Percentiles rank a stretch among this genome's conserved stretches.
Evolutionary conservation across 306 rosid genomes (phyloP).

Genomic region (Clitoria ternatea): DNA sequence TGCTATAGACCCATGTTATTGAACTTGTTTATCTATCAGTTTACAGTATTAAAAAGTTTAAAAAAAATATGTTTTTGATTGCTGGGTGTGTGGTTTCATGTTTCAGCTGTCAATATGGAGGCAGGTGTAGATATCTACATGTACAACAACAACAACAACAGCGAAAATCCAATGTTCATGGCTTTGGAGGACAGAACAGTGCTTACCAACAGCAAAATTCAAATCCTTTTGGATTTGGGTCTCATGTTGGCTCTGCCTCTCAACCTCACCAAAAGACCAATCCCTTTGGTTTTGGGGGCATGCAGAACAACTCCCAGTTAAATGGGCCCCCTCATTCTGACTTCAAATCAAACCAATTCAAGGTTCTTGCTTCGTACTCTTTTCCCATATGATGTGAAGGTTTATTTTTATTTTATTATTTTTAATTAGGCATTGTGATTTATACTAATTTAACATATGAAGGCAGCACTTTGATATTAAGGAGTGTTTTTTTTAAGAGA

Average conservation of each 20-base stretch:
- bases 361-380: slow-evolving; percentile 58
- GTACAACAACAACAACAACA: slow-evolving; percentile 52
- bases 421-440: neutral
- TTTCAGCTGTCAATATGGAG: slow-evolving; percentile 79
- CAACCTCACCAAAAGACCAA: slow-evolving; percentile 50
- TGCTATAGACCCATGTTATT: neutral
- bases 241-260: slow-evolving; percentile 19
- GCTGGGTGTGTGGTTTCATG: neutral
- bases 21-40: neutral
- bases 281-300: slow-evolving; percentile 86
- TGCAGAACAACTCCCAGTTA: slow-evolving; percentile 44
- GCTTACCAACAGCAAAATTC: slow-evolving; percentile 25
- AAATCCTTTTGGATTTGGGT: slow-evolving; percentile 54
- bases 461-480: neutral
- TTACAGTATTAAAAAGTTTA: neutral
- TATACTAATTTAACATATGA: neutral
- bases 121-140: slow-evolving; percentile 62
- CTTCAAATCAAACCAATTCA: slow-evolving; percentile 43
- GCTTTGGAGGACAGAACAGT: slow-evolving; percentile 28
- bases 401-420: neutral
- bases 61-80: neutral
- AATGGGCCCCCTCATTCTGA: slow-evolving; percentile 32
- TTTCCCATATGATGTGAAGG: neutral
- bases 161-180: slow-evolving; percentile 35
- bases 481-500: neutral